Conservation (phyloP, 257 asterid species). For the Salvia splendens region DNA sequence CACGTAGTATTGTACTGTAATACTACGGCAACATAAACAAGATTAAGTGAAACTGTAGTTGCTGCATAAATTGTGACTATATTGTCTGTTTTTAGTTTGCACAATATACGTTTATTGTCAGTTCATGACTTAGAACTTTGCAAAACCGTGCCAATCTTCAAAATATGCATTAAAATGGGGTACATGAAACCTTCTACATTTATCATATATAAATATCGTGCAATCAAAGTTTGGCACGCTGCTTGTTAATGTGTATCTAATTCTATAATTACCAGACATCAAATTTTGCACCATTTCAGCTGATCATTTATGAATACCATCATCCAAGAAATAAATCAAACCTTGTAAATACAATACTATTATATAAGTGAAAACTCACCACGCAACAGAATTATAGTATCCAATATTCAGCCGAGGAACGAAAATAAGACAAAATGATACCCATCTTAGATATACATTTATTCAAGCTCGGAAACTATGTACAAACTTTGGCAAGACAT, state of each 20-base stretch:
- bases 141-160: too few species aligned
- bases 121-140: too few species aligned
- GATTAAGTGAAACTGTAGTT: constrained; percentile 7
- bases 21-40: neutral
- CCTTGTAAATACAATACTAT: neutral
- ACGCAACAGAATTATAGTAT: neutral
- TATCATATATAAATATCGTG: neutral
- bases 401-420: neutral
- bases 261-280: too few species aligned
- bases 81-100: neutral
- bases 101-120: neutral
- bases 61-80: constrained; percentile 1
- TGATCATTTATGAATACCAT: neutral
- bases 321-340: neutral
- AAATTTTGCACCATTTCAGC: neutral
- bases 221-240: too few species aligned
- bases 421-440: neutral
- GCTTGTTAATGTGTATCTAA: too few species aligned
- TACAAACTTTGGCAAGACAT: constrained; percentile 25
- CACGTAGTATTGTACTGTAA: constrained; percentile 8
- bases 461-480: constrained; percentile 12
- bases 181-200: too few species aligned
- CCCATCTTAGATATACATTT: constrained; percentile 18
- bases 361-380: neutral
- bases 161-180: too few species aligned